phyloP scores from a whole-genome alignment of 768 basidiomycete genomes.

The Lactifluus hygrophoroides region DNA sequence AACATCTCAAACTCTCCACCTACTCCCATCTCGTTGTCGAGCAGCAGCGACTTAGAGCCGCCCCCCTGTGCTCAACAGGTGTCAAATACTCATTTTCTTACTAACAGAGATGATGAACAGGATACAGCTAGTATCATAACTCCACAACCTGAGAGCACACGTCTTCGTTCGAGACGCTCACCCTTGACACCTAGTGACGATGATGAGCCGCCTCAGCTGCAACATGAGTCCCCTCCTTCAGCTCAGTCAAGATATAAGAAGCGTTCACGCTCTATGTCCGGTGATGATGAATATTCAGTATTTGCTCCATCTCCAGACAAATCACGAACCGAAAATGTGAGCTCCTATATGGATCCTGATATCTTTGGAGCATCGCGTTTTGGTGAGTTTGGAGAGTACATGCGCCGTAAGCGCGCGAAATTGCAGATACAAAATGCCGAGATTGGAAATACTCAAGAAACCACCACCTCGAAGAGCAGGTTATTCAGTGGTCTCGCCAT shows the following conservation, averaged over 20 bases:
- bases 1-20: constrained; percentile 3
- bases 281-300: constrained; percentile 5
- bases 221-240: constrained; percentile 1
- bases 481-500: constrained; percentile 72
- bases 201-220: background rate
- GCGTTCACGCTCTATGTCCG: constrained; percentile 10
- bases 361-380: constrained; percentile 75
- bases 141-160: background rate
- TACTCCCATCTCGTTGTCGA: background rate
- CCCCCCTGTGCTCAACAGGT: constrained; percentile 36
- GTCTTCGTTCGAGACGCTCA: background rate
- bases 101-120: constrained; percentile 30
- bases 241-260: constrained; percentile 13
- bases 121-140: background rate
- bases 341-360: constrained; percentile 21
- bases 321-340: background rate
- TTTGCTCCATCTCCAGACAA: background rate
- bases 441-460: constrained; percentile 25
- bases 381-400: constrained; percentile 81
- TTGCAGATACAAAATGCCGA: constrained; percentile 69
- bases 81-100: constrained; percentile 33
- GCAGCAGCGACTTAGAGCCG: constrained; percentile 27
- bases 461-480: constrained; percentile 28
- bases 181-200: background rate
- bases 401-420: constrained; percentile 86